Base-by-base conservation (phyloP, 2,329 filamentous ascomycete species). In the Sarocladium strictum region DNA sequence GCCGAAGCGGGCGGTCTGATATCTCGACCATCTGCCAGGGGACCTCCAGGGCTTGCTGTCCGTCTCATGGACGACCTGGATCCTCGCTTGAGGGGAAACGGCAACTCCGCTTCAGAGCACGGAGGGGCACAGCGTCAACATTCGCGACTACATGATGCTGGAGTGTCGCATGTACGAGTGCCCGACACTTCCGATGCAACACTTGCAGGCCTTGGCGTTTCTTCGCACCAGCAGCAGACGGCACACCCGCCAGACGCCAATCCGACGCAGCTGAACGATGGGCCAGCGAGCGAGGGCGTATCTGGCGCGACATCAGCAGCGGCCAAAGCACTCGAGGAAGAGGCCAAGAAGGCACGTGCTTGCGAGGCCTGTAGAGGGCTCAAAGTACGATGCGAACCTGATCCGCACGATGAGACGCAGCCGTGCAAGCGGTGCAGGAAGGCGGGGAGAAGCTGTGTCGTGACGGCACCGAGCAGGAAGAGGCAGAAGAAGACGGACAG, bases 401-500 rank as follows among this genome's bases (percentile, higher is more conserved):
- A 91, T 60, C 76, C 78, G 2, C 70, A 70, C 17, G 79, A 85
- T 50, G 73, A 74, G 3, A 80, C 86, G 23, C 83, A 83, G 3
- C 78, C 85, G 3, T 90, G 87, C 67, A 84, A 81, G 67, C 81
- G 91, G 59, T 96, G 91, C 67, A 80, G 81, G 52, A 96, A 95
- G 71, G 88, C 90, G 2, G 83, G 84, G n/a, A 77, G 90, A 35
- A 77, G 77, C 58, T 96, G 91, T 65, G 73, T 92, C 38, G 85
- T 92, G 58, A 95, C 90, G 1, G 82, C 84, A 58, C 89, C 80
- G 14, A 82, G 77, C 27, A 69, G 90, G 38, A 96, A 95, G 72
- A 79, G 91, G 43, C 89, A 93, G 74, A 96, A 93, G 76, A 96
- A 96, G 76, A 91, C 89, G 54, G 92, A 96, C 67, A 93, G 84